Conservation (phyloP, 805 yeast species). For the Candida maris region DNA sequence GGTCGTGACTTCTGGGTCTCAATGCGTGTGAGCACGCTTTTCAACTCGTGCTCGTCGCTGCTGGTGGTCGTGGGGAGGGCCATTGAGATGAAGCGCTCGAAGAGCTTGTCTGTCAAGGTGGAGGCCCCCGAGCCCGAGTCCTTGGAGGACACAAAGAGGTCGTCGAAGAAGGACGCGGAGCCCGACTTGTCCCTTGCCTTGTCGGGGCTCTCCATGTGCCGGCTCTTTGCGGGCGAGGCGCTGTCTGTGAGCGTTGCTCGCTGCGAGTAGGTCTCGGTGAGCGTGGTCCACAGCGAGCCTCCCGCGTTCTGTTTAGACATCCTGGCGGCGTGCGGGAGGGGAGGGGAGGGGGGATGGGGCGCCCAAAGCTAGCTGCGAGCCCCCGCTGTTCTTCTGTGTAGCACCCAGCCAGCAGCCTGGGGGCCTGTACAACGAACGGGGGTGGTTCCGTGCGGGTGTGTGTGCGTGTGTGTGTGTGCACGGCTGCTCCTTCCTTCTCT, state of each 20-base stretch:
- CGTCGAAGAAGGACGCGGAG: constrained; percentile 20
- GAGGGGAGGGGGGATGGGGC: no score
- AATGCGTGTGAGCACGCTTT: constrained; percentile 48
- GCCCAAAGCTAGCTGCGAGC: no score
- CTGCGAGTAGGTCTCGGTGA: constrained; percentile 8
- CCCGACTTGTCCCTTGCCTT: constrained; percentile 2
- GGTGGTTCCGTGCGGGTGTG: no score
- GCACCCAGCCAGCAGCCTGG: no score
- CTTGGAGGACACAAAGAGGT: constrained; percentile 16
- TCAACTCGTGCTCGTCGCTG: constrained; percentile 34
- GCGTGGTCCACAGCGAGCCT: constrained; percentile 15
- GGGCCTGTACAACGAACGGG: no score
- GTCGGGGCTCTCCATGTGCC: neutral
- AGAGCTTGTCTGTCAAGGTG: constrained; percentile 58
- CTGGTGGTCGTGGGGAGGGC: constrained; percentile 64
- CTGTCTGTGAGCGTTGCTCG: neutral
- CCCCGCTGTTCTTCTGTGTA: no score
- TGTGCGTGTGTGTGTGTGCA: no score
- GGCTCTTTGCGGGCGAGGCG: neutral
- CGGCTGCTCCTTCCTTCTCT: no score
- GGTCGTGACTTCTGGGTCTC: constrained; percentile 63
- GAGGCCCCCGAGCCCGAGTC: constrained; percentile 8
- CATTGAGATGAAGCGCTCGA: constrained; percentile 68
- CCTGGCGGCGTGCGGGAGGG: neutral
- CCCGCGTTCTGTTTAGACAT: constrained; percentile 1